These are phyloP conservation scores for Arachnomyces sp. DNA, from an alignment of 2,329 filamentous ascomycete species.

Conservation along the genomic window DNA sequence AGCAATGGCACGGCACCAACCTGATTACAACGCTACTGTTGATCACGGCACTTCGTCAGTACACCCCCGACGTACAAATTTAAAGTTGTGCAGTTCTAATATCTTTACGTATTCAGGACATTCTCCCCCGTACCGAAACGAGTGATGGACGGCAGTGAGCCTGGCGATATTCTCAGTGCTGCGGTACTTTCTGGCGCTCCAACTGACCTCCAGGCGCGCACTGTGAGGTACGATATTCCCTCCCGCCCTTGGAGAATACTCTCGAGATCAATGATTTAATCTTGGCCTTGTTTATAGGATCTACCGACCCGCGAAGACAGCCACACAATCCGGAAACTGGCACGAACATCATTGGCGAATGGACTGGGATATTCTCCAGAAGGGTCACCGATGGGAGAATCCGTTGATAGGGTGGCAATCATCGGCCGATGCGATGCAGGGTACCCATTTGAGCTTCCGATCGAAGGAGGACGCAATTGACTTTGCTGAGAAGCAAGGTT, in stretches of 20 bases:
- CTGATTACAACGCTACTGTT: constrained; percentile 69
- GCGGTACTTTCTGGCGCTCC: constrained; percentile 87
- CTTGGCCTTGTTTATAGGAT: constrained; percentile 53
- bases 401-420: constrained; percentile 98
- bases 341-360: constrained; percentile 82
- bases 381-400: constrained; percentile 98
- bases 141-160: constrained; percentile 85
- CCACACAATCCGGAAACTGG: constrained; percentile 90
- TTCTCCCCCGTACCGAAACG: constrained; percentile 87
- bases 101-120: constrained; percentile 54
- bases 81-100: constrained; percentile 4
- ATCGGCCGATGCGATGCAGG: constrained; percentile 89
- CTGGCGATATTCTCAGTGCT: constrained; percentile 63
- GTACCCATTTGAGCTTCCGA: constrained; percentile 82
- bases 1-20: constrained; percentile 56
- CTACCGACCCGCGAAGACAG: constrained; percentile 84
- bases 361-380: constrained; percentile 92
- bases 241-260: constrained; percentile 1
- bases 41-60: constrained; percentile 88
- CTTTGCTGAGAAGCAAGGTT: constrained; percentile 97
- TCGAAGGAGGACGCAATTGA: constrained; percentile 87
- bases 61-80: neutral
- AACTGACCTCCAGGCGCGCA: constrained; percentile 84
- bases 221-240: constrained; percentile 64
- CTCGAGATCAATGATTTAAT: constrained; percentile 8